Evolutionary conservation across 2,329 filamentous ascomycete species (phyloP).

Genomic region (Eutypella sp.): DNA sequence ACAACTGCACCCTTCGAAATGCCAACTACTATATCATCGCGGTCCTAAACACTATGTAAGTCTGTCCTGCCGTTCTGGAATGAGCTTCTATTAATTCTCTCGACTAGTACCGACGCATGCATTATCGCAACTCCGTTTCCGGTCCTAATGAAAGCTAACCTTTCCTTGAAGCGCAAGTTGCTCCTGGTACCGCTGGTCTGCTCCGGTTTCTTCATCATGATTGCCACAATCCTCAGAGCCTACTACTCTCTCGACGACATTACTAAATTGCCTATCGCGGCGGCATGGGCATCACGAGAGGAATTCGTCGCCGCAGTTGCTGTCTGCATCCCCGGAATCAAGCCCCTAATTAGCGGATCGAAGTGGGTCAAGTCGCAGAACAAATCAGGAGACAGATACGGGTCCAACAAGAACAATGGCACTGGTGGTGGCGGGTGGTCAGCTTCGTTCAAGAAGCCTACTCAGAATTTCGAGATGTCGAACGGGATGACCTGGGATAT

Average conservation of each 20-base stretch:
- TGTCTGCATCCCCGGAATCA: slow-evolving; percentile 4
- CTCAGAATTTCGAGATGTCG: background rate
- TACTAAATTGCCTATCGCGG: background rate
- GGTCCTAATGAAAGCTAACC: slow-evolving; percentile 3
- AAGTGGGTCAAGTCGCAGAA: slow-evolving; percentile 1
- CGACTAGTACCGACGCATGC: slow-evolving; percentile 1
- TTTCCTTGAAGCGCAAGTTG: slow-evolving; percentile 1
- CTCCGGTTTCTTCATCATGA: slow-evolving; percentile 4
- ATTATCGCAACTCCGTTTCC: slow-evolving; percentile 4
- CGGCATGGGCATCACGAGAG: slow-evolving; percentile 4
- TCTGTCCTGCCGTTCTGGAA: background rate
- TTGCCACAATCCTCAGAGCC: background rate
- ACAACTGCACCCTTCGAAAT: slow-evolving; percentile 4
- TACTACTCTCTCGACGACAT: slow-evolving; percentile 1
- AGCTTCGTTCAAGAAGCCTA: background rate
- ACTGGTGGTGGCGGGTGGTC: background rate
- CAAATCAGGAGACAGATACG: background rate
- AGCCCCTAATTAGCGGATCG: slow-evolving; percentile 2
- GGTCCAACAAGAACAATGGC: background rate
- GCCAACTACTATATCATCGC: slow-evolving; percentile 5
- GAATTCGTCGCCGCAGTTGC: slow-evolving; percentile 3
- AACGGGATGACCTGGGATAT: background rate
- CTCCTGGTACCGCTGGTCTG: slow-evolving; percentile 1
- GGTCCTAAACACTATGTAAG: slow-evolving; percentile 2
- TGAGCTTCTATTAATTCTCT: background rate